Base-by-base conservation (phyloP, 1,139 yeast species). In the Yamadazyma aaseri region DNA sequence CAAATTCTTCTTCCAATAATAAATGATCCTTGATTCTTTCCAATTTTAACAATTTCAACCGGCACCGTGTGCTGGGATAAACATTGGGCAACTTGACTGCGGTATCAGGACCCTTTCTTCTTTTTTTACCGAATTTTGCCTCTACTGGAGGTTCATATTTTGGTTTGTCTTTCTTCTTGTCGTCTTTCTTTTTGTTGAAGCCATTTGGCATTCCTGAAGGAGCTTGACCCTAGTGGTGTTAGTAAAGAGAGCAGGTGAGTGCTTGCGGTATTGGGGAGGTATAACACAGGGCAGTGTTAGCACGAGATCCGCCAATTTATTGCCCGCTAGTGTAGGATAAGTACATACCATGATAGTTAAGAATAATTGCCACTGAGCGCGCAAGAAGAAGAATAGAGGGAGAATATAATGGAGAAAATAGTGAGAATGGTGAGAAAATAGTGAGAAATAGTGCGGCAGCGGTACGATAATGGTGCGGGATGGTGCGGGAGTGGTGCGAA, bases 141-240 rank as follows among this genome's bases (percentile, higher is more conserved):
- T 92, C 95, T 42, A 92, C 97, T 14, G 98, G 98, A 25, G 98
- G 98, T 62, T 94, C 99, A 60, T 90, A 92, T 66, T 87, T 89
- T 51, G 97, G 97, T 60, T 83, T 84, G 45, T 83, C 86, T 47
- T 81, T 79, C 76, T 86, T 83, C 60, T 80, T 80, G 60, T 81
- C 84, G 50, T 80, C 82, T 61, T 81, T 82, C 68, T 80, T 81
- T 59, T 80, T 81, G 53, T 79, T 81, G 51, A 56, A 49, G 33
- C 39, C 39, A 46, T 72, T 73, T 41, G 82, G 79, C 73, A 80
- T 68, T 44, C 86, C 86, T 24, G 92, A 83, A 38, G 85, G 84
- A 47, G 83, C 83, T 74, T 85, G 94, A 55, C 95, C 95, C 95
- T 44, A 26, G 3, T 21, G 2, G 20, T 11, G 47, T 45, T 43